These are phyloP conservation scores for Ascoidea rubescens DNA, from an alignment of 805 yeast species.

Conservation along the genomic window DNA sequence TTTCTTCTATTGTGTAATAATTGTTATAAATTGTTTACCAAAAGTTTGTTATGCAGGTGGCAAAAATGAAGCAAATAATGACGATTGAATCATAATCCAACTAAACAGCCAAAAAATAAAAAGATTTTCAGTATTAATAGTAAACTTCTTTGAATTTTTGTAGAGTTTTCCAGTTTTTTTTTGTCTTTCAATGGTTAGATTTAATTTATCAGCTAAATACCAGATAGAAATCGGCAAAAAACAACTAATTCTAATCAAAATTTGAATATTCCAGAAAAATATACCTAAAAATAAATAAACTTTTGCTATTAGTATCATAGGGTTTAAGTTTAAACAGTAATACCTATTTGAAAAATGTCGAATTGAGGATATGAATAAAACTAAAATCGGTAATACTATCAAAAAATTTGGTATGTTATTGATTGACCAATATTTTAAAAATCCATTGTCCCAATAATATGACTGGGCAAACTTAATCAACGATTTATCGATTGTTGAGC, in stretches of 20 bases:
- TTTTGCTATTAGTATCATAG: constrained; percentile 27
- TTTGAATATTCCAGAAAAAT: constrained; percentile 72
- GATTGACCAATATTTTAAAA: constrained; percentile 68
- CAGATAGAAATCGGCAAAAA: constrained; percentile 68
- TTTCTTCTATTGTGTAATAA: too few species aligned
- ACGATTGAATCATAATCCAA: constrained; percentile 61
- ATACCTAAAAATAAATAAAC: constrained; percentile 35
- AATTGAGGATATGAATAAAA: constrained; percentile 28
- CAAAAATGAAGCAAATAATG: constrained; percentile 64
- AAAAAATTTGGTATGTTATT: constrained; percentile 75
- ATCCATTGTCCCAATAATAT: constrained; percentile 78
- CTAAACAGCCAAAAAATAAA: constrained; percentile 35
- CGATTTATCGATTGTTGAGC: constrained; percentile 34
- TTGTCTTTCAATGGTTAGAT: constrained; percentile 12
- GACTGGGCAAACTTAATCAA: constrained; percentile 60
- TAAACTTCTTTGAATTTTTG: constrained; percentile 8
- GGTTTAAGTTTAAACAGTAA: constrained; percentile 23
- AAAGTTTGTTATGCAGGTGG: constrained; percentile 66
- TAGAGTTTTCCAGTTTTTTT: constrained; percentile 9
- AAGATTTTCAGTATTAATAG: constrained; percentile 17
- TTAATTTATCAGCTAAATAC: constrained; percentile 38
- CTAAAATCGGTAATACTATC: constrained; percentile 56
- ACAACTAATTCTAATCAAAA: constrained; percentile 64
- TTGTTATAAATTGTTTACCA: neutral
- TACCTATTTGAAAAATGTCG: constrained; percentile 21